Evolutionary conservation across 2,329 filamentous ascomycete species (phyloP).

Genomic region (Beauveria asiatica): DNA sequence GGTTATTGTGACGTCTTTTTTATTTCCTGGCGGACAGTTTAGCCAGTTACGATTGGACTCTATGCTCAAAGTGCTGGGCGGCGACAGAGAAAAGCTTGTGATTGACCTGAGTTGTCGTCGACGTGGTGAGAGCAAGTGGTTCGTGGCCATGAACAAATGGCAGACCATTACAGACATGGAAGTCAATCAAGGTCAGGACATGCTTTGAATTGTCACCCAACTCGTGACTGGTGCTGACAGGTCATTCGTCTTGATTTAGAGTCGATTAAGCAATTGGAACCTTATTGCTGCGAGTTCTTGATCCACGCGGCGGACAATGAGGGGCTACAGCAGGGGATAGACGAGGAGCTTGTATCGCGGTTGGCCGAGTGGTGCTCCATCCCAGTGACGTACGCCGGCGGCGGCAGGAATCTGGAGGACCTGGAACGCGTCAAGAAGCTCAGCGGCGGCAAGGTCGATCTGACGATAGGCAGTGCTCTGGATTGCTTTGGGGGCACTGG

Average conservation of each 20-base stretch:
- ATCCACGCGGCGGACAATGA: constrained; percentile 97
- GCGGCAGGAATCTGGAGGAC: constrained; percentile 75
- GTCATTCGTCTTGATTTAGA: constrained; percentile 39
- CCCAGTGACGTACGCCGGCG: constrained; percentile 92
- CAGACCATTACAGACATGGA: constrained; percentile 97
- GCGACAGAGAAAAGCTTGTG: constrained; percentile 73
- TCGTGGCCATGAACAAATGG: constrained; percentile 99
- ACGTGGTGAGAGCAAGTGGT: constrained; percentile 66
- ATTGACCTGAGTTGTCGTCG: constrained; percentile 89
- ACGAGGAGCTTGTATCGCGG: constrained; percentile 69
- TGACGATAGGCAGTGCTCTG: constrained; percentile 92
- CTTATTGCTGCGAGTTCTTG: constrained; percentile 92
- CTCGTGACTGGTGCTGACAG: neutral
- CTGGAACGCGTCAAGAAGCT: constrained; percentile 71
- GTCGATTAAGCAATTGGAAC: constrained; percentile 71
- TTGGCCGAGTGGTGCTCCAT: constrained; percentile 82
- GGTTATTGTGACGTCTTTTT: constrained; percentile 94
- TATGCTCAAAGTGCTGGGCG: constrained; percentile 63
- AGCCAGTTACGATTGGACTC: constrained; percentile 66
- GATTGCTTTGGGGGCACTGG: constrained; percentile 90
- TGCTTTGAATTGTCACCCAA: neutral
- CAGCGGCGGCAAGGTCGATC: constrained; percentile 73
- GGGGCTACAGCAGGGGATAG: constrained; percentile 83
- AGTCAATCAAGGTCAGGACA: constrained; percentile 63
- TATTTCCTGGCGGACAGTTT: constrained; percentile 80